Base-by-base conservation (phyloP, 2,329 filamentous ascomycete genomes). In the Neocucurbitaria cava region DNA sequence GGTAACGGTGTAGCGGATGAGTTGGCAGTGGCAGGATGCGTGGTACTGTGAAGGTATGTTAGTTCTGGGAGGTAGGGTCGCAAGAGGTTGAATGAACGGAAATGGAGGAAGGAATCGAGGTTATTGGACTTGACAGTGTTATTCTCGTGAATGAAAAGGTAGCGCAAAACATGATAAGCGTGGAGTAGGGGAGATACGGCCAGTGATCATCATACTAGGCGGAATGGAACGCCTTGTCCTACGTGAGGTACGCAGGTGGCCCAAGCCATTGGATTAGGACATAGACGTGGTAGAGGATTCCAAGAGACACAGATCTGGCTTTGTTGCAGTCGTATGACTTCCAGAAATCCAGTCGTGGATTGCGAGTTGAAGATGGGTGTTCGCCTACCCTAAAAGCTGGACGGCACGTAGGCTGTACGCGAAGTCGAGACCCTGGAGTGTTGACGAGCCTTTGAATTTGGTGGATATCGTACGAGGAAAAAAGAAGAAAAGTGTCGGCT, bases 11-110 rank as follows among this genome's bases (percentile, higher is more conserved):
- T 83, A 81, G 58, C 76, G 74, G 61, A 85, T 76, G 54, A 77
- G 76, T 49, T 82, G 81, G 68, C 83, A 85, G 69, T 85, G 83
- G 61, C 83, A 85, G 31, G 80, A 80, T 5, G 77, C 81, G 31
- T 78, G 72, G 66, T 85, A 83, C 62, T 68, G 31, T n/a, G 17
- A 24, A 18, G 17, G 21, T n/a, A 1, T 10, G 36, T 46, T 44
- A 36, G 39, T 35, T 20, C 26, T 30, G 2, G 41, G 24, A 39
- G 36, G 18, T 23, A 13, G 6, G 10, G 36, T n/a, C n/a, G n/a
- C n/a, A n/a, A n/a, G n/a, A 23, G 18, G 15, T 8, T 20, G 5
- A 7, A 18, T 11, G 23, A 17, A n/a, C 3, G 15, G 5, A 28
- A 36, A 17, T n/a, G 13, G n/a, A 33, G 23, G 18, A 8, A 18